Evolutionary conservation across 257 asterid genomes (phyloP).

Genomic region (Linderniella brevidens): DNA sequence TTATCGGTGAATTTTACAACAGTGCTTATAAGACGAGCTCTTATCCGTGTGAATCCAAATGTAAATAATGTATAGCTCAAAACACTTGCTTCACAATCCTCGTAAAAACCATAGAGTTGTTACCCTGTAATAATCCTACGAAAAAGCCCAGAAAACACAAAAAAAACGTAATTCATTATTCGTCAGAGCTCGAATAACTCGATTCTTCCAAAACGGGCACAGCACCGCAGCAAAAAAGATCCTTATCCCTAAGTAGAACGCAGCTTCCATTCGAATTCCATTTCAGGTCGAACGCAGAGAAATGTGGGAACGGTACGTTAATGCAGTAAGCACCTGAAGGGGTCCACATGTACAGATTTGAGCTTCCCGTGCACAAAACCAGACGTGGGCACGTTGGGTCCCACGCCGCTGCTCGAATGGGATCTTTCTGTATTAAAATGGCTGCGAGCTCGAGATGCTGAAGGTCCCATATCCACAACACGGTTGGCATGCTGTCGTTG

Average conservation of each 20-base stretch:
- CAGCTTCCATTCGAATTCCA: constrained; percentile 88
- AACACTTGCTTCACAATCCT: no score
- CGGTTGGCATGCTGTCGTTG: constrained; percentile 89
- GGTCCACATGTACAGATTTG: constrained; percentile 88
- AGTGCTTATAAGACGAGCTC: no score
- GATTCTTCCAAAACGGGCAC: constrained; percentile 68
- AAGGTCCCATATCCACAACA: constrained; percentile 94
- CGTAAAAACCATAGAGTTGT: no score
- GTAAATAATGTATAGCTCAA: no score
- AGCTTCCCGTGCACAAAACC: constrained; percentile 68
- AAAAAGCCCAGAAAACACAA: no score
- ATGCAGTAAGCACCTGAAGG: constrained; percentile 91
- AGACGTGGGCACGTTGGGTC: constrained; percentile 77
- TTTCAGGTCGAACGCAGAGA: constrained; percentile 54
- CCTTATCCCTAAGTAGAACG: constrained; percentile 81
- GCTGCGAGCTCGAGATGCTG: constrained; percentile 83
- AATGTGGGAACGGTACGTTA: constrained; percentile 54
- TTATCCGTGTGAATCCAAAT: no score
- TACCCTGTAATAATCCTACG: no score
- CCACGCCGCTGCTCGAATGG: constrained; percentile 87
- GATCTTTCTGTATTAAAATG: constrained; percentile 80
- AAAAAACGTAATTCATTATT: constrained; percentile 13
- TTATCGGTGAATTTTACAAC: no score
- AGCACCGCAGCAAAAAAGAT: constrained; percentile 78
- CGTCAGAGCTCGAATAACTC: constrained; percentile 84